A percentile compares a stretch with the other conserved stretches of the same genome.
Conservation (phyloP, 768 basidiomycete genomes). For the Kwoniella pini region DNA sequence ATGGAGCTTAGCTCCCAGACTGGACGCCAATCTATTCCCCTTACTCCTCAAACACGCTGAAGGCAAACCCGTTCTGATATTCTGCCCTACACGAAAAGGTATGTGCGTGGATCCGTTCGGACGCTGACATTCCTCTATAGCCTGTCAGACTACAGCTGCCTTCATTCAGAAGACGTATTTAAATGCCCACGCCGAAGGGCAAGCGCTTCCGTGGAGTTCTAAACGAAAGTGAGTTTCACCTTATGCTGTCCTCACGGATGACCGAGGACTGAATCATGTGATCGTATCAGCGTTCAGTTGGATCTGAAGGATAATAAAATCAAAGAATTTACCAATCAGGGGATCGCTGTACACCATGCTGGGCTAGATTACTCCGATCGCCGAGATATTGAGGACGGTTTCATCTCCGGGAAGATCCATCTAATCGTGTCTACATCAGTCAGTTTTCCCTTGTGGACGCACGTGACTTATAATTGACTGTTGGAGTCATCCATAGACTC, state of each 20-base stretch:
- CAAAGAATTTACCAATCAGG: constrained; percentile 66
- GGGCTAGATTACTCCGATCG: constrained; percentile 76
- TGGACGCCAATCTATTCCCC: constrained; percentile 73
- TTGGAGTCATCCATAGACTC: constrained; percentile 62
- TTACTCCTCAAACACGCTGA: constrained; percentile 71
- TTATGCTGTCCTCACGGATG: too few relatives aligned
- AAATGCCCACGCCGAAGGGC: constrained; percentile 59
- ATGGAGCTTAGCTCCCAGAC: constrained; percentile 68
- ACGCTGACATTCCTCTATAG: constrained; percentile 1
- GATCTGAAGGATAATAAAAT: constrained; percentile 55
- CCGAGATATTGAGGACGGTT: constrained; percentile 70
- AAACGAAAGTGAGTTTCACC: constrained; percentile 54
- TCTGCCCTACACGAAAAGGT: constrained; percentile 88
- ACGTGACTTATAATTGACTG: neutral
- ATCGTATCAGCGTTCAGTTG: too few relatives aligned
- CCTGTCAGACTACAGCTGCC: constrained; percentile 63
- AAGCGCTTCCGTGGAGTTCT: constrained; percentile 24
- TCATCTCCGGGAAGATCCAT: constrained; percentile 64
- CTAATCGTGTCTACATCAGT: constrained; percentile 84
- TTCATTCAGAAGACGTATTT: constrained; percentile 72
- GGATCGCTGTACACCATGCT: constrained; percentile 91
- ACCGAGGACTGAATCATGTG: too few relatives aligned
- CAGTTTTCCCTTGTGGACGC: constrained; percentile 38
- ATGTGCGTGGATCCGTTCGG: constrained; percentile 1
- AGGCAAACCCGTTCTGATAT: constrained; percentile 83